These are phyloP conservation scores for Claviceps maximensis DNA, from an alignment of 2,329 filamentous ascomycete genomes.

Conservation along the genomic window DNA sequence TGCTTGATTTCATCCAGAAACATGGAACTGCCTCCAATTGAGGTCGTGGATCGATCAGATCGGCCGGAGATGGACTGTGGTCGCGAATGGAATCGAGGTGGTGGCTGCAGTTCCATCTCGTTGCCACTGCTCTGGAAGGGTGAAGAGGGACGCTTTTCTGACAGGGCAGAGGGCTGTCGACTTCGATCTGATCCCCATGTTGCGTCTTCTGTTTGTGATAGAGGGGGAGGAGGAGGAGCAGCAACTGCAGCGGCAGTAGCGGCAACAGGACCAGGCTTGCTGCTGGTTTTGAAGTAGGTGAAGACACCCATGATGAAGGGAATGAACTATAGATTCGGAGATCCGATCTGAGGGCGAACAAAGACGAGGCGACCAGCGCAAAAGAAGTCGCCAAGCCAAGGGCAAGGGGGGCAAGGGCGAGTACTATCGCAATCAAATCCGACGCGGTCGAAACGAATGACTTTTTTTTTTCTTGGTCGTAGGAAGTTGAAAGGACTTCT, in stretches of 20 bases:
- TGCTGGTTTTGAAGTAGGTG: slow-evolving; percentile 46
- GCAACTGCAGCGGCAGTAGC: not conserved
- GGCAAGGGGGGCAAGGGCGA: not conserved
- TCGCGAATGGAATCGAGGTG: slow-evolving; percentile 22
- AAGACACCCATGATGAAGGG: slow-evolving; percentile 42
- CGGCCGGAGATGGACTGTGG: slow-evolving; percentile 30
- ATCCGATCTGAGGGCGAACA: not conserved
- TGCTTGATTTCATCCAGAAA: slow-evolving; percentile 63
- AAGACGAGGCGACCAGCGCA: not conserved
- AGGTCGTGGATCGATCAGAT: slow-evolving; percentile 30
- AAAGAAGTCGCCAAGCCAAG: not conserved
- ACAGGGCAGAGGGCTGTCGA: slow-evolving; percentile 14
- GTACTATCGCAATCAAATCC: no score
- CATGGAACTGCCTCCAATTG: slow-evolving; percentile 31
- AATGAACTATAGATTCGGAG: no score
- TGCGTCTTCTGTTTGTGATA: slow-evolving; percentile 9
- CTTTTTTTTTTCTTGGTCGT: not conserved
- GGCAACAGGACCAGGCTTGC: slow-evolving; percentile 7
- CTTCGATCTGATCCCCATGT: slow-evolving; percentile 10
- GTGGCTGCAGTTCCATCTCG: slow-evolving; percentile 36
- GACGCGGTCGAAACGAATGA: not conserved
- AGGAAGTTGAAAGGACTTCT: no score
- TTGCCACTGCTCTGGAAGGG: slow-evolving; percentile 16
- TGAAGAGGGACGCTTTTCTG: slow-evolving; percentile 24
- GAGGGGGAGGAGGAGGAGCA: slow-evolving; percentile 5